Evolutionary conservation across 805 yeast genomes (phyloP), one percentile per base, ranked within the genome.

Genomic region (Tetrapisispora pingtungensis): DNA sequence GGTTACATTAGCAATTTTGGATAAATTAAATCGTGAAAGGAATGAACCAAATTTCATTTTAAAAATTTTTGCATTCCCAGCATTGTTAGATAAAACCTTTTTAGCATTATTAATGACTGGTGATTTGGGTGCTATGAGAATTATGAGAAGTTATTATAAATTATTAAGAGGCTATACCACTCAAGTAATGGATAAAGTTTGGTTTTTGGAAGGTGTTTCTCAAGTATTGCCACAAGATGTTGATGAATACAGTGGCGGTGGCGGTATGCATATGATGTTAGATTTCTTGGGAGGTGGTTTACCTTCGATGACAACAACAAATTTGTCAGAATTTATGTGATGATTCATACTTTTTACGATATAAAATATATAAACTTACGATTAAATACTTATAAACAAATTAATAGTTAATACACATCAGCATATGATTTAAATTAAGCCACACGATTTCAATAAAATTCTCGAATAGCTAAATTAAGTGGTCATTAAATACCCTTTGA

Each of bases 151-250:
- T 44, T 89, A 89, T 68, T 89, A 89, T 66, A 79, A 84, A 45
- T 66, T 89, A 46, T 72, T 89, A 40, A 70, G 95, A 52, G 79
- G 82, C 14, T 89, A 84, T 61, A 85, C 95, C 0, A 77, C 81
- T 31, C 94, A 85, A 56, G 82, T 84, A 83, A 84, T 84, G 60
- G 93, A 88, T 55, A 77, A 77, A 53, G 94, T 89, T 15, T 89
- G 97, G 97, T 88, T 89, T 54, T 69, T 89, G 50, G 95, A 89
- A 63, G 97, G 97, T 4, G 93, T 87, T 2, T 77, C 93, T 5
- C 78, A 80, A 44, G 95, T 88, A 0, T 70, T 89, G 40, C 96
- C 96, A 0, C 94, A 81, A 10, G 95, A 88, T 61, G 95, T 86
- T 44, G 96, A 89, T 54, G 87, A 83, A 55, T 84, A 85, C 57